Conservation (phyloP, 1,284 basidiomycete genomes). For the Phylloboletellus chloephorus region DNA sequence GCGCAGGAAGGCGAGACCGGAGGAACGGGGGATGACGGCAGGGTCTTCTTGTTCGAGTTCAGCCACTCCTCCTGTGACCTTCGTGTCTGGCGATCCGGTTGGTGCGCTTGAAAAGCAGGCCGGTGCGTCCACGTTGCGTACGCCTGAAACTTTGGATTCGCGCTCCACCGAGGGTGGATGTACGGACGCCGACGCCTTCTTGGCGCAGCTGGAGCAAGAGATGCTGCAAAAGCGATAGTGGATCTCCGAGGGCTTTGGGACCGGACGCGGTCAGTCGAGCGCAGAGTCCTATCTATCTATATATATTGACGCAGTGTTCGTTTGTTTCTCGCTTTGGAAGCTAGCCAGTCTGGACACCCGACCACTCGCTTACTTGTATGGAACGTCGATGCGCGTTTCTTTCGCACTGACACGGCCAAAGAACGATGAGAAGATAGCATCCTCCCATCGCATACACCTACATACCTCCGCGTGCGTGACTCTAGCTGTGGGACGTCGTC, state of each 20-base stretch:
- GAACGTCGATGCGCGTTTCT: slow-evolving; percentile 38
- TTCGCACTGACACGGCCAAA: too few species aligned
- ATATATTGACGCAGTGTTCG: not conserved
- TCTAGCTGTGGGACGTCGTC: too few species aligned
- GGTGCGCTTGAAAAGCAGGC: slow-evolving; percentile 43
- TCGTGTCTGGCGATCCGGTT: slow-evolving; percentile 40
- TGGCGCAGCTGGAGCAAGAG: slow-evolving; percentile 56
- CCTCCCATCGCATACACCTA: too few species aligned
- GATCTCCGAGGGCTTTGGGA: not conserved
- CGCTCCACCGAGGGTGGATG: slow-evolving; percentile 25
- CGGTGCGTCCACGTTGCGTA: slow-evolving; percentile 10
- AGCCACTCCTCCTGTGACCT: slow-evolving; percentile 1
- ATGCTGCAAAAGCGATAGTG: slow-evolving; percentile 26
- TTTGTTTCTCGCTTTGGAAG: slow-evolving; percentile 34
- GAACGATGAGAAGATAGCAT: too few species aligned
- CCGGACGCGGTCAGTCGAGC: slow-evolving; percentile 3
- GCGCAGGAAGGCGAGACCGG: slow-evolving; percentile 53
- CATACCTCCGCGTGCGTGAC: too few species aligned
- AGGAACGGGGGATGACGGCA: slow-evolving; percentile 6
- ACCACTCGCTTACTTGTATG: slow-evolving; percentile 40
- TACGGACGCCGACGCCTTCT: slow-evolving; percentile 51
- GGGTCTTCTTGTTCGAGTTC: slow-evolving; percentile 7
- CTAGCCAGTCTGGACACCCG: slow-evolving; percentile 45
- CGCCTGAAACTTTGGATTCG: slow-evolving; percentile 3
- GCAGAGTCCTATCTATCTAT: not conserved